Percentiles rank a stretch among this genome's conserved stretches.
Evolutionary conservation across 2,329 filamentous ascomycete species (phyloP).

Genomic region (Calonectria henricotiae): DNA sequence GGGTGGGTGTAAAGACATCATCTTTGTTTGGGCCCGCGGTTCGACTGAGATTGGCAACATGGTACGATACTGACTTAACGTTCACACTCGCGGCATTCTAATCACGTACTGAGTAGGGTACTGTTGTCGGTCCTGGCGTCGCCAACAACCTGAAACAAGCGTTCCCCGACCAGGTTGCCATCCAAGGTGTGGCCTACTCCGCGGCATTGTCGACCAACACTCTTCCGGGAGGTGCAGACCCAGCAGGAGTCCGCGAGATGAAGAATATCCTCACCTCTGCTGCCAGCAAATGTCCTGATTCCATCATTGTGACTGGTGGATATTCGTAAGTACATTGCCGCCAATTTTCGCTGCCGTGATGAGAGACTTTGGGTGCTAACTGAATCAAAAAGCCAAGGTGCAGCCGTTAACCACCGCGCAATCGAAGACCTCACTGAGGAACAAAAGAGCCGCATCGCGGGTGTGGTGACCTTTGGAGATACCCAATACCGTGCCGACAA

Average conservation of each 20-base stretch:
- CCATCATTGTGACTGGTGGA: slow-evolving; percentile 18
- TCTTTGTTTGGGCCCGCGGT: slow-evolving; percentile 20
- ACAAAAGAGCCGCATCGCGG: slow-evolving; percentile 23
- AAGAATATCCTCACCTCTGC: slow-evolving; percentile 1
- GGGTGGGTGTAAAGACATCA: slow-evolving; percentile 15
- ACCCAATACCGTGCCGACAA: slow-evolving; percentile 14
- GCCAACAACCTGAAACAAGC: slow-evolving; percentile 19
- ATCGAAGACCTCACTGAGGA: slow-evolving; percentile 20
- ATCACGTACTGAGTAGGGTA: not conserved
- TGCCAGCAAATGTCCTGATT: slow-evolving; percentile 17
- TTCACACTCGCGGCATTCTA: not conserved
- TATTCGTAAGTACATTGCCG: slow-evolving; percentile 10
- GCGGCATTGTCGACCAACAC: slow-evolving; percentile 18
- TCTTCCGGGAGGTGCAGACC: slow-evolving; percentile 8
- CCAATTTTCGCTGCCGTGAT: not conserved
- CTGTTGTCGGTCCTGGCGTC: slow-evolving; percentile 15
- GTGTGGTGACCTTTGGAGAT: slow-evolving; percentile 26
- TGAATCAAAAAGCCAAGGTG: slow-evolving; percentile 4
- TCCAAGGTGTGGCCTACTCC: slow-evolving; percentile 21
- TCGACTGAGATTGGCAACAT: slow-evolving; percentile 24
- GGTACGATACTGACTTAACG: not conserved
- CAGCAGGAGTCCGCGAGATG: slow-evolving; percentile 9
- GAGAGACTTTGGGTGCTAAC: not conserved
- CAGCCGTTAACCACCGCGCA: slow-evolving; percentile 13
- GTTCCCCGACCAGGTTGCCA: slow-evolving; percentile 11